These are phyloP conservation scores for Eucalyptus caleyi DNA, from an alignment of 345 rosid genomes.

Conservation along the genomic window DNA sequence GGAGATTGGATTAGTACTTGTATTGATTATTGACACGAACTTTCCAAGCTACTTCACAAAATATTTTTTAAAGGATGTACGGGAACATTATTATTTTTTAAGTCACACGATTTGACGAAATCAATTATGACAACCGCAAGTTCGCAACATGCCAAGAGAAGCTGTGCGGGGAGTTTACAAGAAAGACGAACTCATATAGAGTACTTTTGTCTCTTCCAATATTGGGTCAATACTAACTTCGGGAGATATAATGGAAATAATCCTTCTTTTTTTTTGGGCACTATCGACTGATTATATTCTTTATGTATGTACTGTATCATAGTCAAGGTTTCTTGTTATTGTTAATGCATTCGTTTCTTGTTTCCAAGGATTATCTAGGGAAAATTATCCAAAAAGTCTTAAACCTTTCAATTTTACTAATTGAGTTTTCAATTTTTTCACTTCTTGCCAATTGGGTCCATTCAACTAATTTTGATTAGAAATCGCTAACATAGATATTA, in stretches of 20 bases:
- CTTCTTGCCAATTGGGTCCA: no score
- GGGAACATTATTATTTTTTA: neutral
- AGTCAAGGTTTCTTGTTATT: no score
- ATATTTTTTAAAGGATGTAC: neutral
- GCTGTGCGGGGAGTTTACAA: neutral
- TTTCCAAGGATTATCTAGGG: neutral
- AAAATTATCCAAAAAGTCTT: no score
- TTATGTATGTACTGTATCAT: no score
- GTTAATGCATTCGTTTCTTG: neutral
- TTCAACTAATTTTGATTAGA: accelerated
- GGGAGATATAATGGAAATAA: neutral
- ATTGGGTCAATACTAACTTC: neutral
- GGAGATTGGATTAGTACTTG: no score
- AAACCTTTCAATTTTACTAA: no score
- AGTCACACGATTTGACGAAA: neutral
- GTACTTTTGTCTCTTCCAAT: neutral
- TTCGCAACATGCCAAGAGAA: neutral
- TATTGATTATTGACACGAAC: neutral
- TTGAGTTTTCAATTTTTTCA: no score
- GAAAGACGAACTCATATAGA: neutral
- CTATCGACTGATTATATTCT: neutral
- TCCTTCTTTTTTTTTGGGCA: no score
- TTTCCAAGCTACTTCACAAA: neutral
- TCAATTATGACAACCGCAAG: neutral
- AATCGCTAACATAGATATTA: accelerated